Evolutionary conservation across 2,329 filamentous ascomycete species (phyloP).

Genomic region (Magnaporthiopsis rhizophila): DNA sequence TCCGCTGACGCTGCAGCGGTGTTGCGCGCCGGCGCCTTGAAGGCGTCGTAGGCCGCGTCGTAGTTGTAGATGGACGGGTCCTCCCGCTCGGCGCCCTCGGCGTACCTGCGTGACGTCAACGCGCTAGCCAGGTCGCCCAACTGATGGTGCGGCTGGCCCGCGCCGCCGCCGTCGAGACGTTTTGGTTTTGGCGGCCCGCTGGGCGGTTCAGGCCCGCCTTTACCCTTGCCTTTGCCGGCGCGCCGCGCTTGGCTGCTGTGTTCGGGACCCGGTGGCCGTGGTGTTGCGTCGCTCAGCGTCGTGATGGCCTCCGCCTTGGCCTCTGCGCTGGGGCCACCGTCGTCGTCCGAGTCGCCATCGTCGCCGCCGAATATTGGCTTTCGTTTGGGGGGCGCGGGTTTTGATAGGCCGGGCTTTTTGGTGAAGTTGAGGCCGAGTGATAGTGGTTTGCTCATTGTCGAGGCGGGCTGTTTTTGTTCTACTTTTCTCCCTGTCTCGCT

Average conservation of each 20-base stretch:
- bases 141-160: constrained; percentile 30
- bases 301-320: constrained; percentile 50
- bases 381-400: constrained; percentile 41
- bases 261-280: constrained; percentile 13
- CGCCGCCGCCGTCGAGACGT: constrained; percentile 10
- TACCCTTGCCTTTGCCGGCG: constrained; percentile 5
- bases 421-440: constrained; percentile 18
- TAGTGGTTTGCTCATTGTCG: constrained; percentile 8
- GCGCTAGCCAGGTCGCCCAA: constrained; percentile 61
- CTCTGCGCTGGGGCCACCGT: constrained; percentile 29
- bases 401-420: constrained; percentile 46
- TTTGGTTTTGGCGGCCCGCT: constrained; percentile 37
- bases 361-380: constrained; percentile 50
- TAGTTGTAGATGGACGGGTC: constrained; percentile 80
- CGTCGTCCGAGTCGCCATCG: constrained; percentile 45
- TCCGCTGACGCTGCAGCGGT: constrained; percentile 31
- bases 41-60: constrained; percentile 71
- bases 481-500: neutral
- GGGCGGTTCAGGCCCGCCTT: constrained; percentile 18
- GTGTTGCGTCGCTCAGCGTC: constrained; percentile 46
- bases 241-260: constrained; percentile 2
- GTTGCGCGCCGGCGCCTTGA: constrained; percentile 49
- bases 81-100: constrained; percentile 54
- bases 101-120: constrained; percentile 54
- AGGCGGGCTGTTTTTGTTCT: no score